These are phyloP conservation scores for Magnaporthiopsis poae DNA, from an alignment of 2,329 filamentous ascomycete genomes.

Conservation along the genomic window DNA sequence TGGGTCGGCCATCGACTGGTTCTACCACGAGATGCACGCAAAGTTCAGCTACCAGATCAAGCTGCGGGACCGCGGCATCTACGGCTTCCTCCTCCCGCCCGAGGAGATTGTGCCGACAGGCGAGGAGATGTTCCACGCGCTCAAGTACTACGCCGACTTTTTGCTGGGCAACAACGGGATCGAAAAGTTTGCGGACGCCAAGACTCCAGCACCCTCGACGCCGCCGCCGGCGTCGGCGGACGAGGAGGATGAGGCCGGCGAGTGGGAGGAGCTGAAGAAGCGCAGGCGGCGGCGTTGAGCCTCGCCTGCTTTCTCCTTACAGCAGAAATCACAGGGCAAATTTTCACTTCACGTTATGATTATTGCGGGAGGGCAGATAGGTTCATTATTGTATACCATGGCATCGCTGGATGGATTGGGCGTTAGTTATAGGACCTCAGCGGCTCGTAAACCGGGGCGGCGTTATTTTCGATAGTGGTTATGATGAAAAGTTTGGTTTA, in stretches of 20 bases:
- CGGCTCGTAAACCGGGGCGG: no score
- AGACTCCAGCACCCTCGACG: neutral
- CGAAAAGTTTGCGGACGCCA: constrained; percentile 28
- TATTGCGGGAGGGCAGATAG: neutral
- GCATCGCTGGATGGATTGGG: neutral
- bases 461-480: neutral
- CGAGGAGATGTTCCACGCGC: constrained; percentile 72
- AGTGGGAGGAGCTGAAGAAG: constrained; percentile 3
- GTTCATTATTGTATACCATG: neutral
- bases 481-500: neutral
- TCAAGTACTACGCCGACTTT: constrained; percentile 77
- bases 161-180: constrained; percentile 61
- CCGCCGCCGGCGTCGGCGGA: neutral
- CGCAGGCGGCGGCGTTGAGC: constrained; percentile 4
- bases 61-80: constrained; percentile 82
- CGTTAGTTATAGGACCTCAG: neutral
- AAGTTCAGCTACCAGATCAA: constrained; percentile 90
- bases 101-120: constrained; percentile 84
- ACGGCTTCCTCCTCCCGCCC: constrained; percentile 81
- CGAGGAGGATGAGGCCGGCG: constrained; percentile 1
- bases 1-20: constrained; percentile 86
- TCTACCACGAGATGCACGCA: constrained; percentile 77
- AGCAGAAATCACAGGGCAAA: neutral
- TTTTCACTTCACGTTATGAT: neutral
- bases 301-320: neutral